phyloP scores from a whole-genome alignment of 495 filamentous ascomycete species.

The Chaetomium tenue region DNA sequence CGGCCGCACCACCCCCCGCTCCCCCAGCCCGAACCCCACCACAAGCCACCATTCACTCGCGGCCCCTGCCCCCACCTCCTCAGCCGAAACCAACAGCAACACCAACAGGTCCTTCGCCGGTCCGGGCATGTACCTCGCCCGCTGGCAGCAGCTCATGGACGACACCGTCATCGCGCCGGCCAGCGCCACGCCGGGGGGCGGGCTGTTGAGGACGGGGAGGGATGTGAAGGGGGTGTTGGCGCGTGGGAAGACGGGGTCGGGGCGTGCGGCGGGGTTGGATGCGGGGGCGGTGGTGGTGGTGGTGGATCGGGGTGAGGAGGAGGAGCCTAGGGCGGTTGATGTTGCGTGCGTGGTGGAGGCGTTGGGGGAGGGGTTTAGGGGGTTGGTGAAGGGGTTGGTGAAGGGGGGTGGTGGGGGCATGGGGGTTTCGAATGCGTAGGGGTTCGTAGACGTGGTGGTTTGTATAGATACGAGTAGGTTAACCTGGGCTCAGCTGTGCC shows the following conservation, averaged over 20 bases:
- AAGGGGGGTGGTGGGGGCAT: background rate
- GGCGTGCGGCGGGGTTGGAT: slow-evolving; percentile 25
- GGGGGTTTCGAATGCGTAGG: background rate
- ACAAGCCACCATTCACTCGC: background rate
- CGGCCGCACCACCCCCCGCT: background rate
- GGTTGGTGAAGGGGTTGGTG: slow-evolving; percentile 32
- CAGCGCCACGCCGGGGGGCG: slow-evolving; percentile 23
- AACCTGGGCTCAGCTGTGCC: too few species aligned
- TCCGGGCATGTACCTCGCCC: slow-evolving; percentile 61
- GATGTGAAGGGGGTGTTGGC: slow-evolving; percentile 51
- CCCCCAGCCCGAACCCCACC: background rate
- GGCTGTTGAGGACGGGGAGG: slow-evolving; percentile 47
- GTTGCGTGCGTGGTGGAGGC: slow-evolving; percentile 40
- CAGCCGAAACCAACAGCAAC: slow-evolving; percentile 2
- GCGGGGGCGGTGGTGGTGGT: slow-evolving; percentile 3
- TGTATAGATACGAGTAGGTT: too few species aligned
- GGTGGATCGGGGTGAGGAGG: slow-evolving; percentile 24
- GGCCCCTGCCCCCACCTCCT: background rate
- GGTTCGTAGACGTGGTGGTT: too few species aligned
- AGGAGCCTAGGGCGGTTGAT: slow-evolving; percentile 35
- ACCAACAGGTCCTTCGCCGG: slow-evolving; percentile 38
- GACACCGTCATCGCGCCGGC: slow-evolving; percentile 57
- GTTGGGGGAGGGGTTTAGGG: slow-evolving; percentile 38
- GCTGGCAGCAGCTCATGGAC: slow-evolving; percentile 64
- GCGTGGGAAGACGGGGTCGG: slow-evolving; percentile 38